A percentile compares a stretch with the other conserved stretches of the same genome.
These are phyloP conservation scores for Gastrolobium bilobum DNA, from an alignment of 306 rosid species.

Conservation along the genomic window DNA sequence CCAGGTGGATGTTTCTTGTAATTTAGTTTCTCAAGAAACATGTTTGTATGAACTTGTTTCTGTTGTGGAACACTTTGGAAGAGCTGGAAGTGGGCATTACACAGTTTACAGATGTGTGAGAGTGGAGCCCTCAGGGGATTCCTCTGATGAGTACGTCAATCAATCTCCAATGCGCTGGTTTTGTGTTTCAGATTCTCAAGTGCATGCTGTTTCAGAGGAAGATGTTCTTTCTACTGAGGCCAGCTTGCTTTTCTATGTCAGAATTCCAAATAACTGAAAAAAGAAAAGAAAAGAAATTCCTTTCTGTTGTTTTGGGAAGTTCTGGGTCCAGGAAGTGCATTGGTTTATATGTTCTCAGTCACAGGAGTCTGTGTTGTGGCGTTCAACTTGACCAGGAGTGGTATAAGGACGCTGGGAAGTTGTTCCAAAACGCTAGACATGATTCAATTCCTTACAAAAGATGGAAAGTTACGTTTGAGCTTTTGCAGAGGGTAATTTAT, in stretches of 20 bases:
- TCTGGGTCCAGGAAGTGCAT: slow-evolving; percentile 32
- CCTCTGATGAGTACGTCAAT: slow-evolving; percentile 43
- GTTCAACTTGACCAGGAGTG: not conserved
- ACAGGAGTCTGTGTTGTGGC: slow-evolving; percentile 6
- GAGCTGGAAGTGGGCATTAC: slow-evolving; percentile 90
- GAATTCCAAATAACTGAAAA: slow-evolving; percentile 56
- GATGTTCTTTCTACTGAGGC: slow-evolving; percentile 87
- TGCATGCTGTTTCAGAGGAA: slow-evolving; percentile 68
- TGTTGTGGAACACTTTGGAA: slow-evolving; percentile 88
- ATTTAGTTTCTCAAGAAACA: slow-evolving; percentile 51
- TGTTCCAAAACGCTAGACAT: slow-evolving; percentile 29
- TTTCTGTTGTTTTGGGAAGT: slow-evolving; percentile 12
- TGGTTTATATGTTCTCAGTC: slow-evolving; percentile 28
- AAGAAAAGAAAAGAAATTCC: not conserved
- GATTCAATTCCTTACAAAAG: slow-evolving; percentile 19
- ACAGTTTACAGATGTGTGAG: slow-evolving; percentile 79
- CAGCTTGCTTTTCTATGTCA: slow-evolving; percentile 92
- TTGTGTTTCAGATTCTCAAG: slow-evolving; percentile 86
- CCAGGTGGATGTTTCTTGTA: slow-evolving; percentile 61
- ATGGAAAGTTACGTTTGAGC: not conserved
- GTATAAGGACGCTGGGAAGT: not conserved
- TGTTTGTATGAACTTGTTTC: slow-evolving; percentile 79
- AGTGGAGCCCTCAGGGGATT: slow-evolving; percentile 47
- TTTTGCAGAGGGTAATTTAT: slow-evolving; percentile 6
- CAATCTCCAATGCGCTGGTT: slow-evolving; percentile 64